A percentile compares a stretch with the other conserved stretches of the same genome.
phyloP scores from a whole-genome alignment of 2,329 filamentous ascomycete genomes.

The Cordyceps pruinosa region DNA sequence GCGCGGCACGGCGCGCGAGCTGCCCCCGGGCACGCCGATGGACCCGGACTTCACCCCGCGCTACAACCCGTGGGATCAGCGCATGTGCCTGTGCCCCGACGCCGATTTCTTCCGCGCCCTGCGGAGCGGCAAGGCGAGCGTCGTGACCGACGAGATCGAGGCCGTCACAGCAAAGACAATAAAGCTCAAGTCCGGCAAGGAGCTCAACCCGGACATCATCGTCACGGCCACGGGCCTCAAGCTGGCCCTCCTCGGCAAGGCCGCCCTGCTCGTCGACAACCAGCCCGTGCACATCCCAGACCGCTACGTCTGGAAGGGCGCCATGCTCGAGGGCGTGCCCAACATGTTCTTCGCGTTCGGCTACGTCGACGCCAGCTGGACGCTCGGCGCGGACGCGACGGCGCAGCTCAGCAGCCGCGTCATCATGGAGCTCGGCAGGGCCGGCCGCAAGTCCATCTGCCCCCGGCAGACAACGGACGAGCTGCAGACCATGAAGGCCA shows the following conservation, averaged over 20 bases:
- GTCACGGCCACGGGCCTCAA: slow-evolving; percentile 63
- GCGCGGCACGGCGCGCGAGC: slow-evolving; percentile 34
- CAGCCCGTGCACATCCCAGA: slow-evolving; percentile 37
- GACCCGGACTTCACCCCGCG: slow-evolving; percentile 58
- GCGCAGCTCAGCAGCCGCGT: slow-evolving; percentile 39
- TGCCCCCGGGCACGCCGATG: slow-evolving; percentile 47
- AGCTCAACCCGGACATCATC: slow-evolving; percentile 58
- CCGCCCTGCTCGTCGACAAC: slow-evolving; percentile 48
- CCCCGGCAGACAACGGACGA: not conserved
- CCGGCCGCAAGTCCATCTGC: slow-evolving; percentile 24
- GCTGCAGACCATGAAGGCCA: not conserved
- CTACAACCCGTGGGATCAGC: slow-evolving; percentile 66
- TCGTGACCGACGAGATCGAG: slow-evolving; percentile 48
- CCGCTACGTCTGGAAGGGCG: slow-evolving; percentile 55
- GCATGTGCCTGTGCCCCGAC: slow-evolving; percentile 59
- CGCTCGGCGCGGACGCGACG: slow-evolving; percentile 56
- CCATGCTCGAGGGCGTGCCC: slow-evolving; percentile 60
- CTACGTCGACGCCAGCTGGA: slow-evolving; percentile 62
- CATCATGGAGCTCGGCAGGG: slow-evolving; percentile 40
- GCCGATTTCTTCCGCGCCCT: slow-evolving; percentile 50
- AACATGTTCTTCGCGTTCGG: slow-evolving; percentile 57
- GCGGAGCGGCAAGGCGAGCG: slow-evolving; percentile 26
- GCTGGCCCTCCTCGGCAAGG: slow-evolving; percentile 48
- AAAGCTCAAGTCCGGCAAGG: slow-evolving; percentile 37
- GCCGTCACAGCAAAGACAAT: slow-evolving; percentile 43